Base-by-base conservation (phyloP, 306 rosid genomes). In the Inga leiocalycina region DNA sequence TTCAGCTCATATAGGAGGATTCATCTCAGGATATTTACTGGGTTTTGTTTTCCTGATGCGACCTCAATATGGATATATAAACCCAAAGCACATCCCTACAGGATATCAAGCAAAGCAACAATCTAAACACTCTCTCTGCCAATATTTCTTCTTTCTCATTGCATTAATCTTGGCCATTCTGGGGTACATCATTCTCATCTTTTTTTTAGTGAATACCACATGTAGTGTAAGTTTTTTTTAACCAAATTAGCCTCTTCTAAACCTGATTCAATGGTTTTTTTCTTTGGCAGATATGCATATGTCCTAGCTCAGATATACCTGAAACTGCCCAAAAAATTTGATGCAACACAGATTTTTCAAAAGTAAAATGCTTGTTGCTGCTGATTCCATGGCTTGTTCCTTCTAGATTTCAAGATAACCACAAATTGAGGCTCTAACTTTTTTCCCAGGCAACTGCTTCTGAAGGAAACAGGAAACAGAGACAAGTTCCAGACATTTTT, bases 1-100 rank as follows among this genome's bases (percentile, higher is more conserved):
- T 80, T 92, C 98, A 54, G 99, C 99, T 49, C 99, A 97, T 77
- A 80, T 94, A 13, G 99, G 99, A 83, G 97, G 99, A 44, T 94
- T 97, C 81, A 70, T 94, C 1, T 48, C 93, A 0, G 99, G 99
- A 13, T 88, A 88, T 85, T 88, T 97, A 79, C 92, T 94, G 1
- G 97, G 99, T 37, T 97, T 97, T 80, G 37, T 90, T 75, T 85
- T 92, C 71, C 32, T 97, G 12, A 88, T 94, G 79, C 95, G 97
- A 45, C 97, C 97, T 80, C 97, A 92, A 78, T 92, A 69, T 54
- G 99, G 99, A 81, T 96, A 94, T 51, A 80, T 92, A 43, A 90
- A 72, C 84, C 84, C 71, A 75, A 91, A 77, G 83, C 39, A 92
- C 82, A 70, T 94, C 69, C 98, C 98, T 64, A 59, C 92, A 17